A percentile compares a stretch with the other conserved stretches of the same genome.
Conservation (phyloP, 192 early-diverging fungal genomes). For the Coemansia sp. region DNA sequence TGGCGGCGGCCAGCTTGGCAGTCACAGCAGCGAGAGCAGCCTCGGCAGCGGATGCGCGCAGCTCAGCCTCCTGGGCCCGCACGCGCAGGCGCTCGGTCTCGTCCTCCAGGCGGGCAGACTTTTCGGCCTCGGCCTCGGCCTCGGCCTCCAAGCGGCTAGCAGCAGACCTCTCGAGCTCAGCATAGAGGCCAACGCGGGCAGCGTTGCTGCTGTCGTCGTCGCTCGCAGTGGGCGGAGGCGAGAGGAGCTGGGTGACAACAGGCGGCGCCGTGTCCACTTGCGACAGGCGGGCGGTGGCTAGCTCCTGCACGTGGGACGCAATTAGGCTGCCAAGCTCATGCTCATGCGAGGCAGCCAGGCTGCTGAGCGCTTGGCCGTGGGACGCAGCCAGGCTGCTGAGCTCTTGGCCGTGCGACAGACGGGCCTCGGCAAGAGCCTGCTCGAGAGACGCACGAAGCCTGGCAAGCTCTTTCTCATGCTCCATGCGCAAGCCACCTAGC, state of each 20-base stretch:
- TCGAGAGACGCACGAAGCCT: background rate
- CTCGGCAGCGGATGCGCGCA: conserved; percentile 31
- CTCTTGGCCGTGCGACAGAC: background rate
- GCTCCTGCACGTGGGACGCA: background rate
- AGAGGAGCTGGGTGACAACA: conserved; percentile 14
- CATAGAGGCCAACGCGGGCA: background rate
- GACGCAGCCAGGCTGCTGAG: conserved; percentile 8
- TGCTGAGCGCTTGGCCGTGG: conserved; percentile 12
- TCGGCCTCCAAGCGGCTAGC: background rate
- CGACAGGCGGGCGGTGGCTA: background rate
- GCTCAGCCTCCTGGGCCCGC: conserved; percentile 34
- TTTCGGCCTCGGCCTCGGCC: background rate
- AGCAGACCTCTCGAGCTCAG: background rate
- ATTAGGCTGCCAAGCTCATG: conserved; percentile 6
- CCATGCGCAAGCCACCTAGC: background rate
- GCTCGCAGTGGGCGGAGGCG: conserved; percentile 36
- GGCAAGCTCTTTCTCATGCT: background rate
- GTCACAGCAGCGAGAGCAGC: conserved; percentile 24
- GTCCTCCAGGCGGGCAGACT: background rate
- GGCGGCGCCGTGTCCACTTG: too few relatives aligned
- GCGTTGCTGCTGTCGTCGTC: too few relatives aligned
- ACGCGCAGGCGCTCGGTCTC: conserved; percentile 13
- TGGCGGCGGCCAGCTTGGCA: conserved; percentile 3
- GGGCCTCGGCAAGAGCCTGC: background rate
- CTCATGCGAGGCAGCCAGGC: conserved; percentile 13